phyloP scores from a whole-genome alignment of 495 filamentous ascomycete genomes.

The Penicillium coffeae region DNA sequence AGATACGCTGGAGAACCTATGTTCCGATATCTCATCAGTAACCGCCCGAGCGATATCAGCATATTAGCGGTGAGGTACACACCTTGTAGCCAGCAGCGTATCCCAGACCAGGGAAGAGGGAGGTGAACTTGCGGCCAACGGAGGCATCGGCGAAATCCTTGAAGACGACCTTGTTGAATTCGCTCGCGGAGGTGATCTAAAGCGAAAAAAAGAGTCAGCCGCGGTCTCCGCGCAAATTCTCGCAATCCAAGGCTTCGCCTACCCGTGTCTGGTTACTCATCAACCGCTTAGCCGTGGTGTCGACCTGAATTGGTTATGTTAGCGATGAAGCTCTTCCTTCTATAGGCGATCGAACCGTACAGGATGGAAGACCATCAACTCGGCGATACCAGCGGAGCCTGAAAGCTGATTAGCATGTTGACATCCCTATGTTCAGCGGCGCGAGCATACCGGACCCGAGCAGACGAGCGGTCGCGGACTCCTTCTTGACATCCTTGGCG shows the following conservation, averaged over 20 bases:
- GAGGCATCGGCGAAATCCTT: constrained; percentile 77
- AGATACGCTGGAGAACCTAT: constrained; percentile 91
- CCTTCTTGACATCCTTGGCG: constrained; percentile 71
- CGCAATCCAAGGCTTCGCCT: constrained; percentile 15
- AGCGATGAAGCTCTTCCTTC: constrained; percentile 15
- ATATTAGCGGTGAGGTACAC: constrained; percentile 9
- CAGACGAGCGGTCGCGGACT: constrained; percentile 82
- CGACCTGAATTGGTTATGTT: constrained; percentile 58
- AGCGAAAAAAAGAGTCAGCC: constrained; percentile 3
- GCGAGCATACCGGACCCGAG: constrained; percentile 78
- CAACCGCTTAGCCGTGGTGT: constrained; percentile 96
- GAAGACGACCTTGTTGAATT: constrained; percentile 89
- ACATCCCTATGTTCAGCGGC: neutral
- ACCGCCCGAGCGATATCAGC: neutral
- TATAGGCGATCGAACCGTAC: constrained; percentile 45
- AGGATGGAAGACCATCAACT: constrained; percentile 94
- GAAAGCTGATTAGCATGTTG: constrained; percentile 19
- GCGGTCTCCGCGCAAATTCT: constrained; percentile 3
- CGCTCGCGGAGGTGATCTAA: constrained; percentile 56
- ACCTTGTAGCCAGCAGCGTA: constrained; percentile 99
- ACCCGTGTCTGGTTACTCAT: constrained; percentile 95
- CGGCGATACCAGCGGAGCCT: constrained; percentile 94
- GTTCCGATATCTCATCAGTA: constrained; percentile 3
- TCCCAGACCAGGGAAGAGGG: constrained; percentile 92
- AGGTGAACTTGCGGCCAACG: constrained; percentile 76